phyloP scores from a whole-genome alignment of 2,329 filamentous ascomycete species.

The Sporothrix inflata region DNA sequence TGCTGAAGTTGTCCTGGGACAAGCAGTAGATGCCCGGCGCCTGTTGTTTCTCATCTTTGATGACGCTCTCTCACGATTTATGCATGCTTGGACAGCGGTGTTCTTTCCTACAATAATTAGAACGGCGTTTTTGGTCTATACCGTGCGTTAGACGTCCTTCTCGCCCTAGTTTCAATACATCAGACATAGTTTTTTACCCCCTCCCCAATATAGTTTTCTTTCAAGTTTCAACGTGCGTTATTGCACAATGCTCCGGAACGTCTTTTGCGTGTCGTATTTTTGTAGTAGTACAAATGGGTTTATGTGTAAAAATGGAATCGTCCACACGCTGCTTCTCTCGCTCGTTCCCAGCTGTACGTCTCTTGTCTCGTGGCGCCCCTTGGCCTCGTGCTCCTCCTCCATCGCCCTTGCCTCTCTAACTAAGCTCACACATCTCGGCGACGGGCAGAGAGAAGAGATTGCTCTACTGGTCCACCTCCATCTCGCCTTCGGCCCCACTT shows the following conservation, averaged over 20 bases:
- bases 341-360: background rate
- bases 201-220: background rate
- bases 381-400: too few relatives aligned
- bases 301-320: background rate
- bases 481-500: constrained; percentile 41
- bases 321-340: constrained; percentile 5
- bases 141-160: background rate
- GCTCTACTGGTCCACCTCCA: constrained; percentile 49
- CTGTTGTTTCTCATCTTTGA: background rate
- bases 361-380: background rate
- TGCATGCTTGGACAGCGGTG: background rate
- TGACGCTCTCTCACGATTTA: background rate
- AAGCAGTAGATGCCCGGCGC: constrained; percentile 52
- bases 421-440: background rate
- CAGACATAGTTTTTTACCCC: background rate
- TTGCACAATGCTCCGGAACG: background rate
- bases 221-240: background rate
- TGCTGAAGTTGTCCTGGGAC: constrained; percentile 83
- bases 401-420: background rate
- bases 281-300: constrained; percentile 23
- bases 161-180: constrained; percentile 9
- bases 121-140: constrained; percentile 19
- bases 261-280: constrained; percentile 13
- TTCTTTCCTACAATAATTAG: constrained; percentile 10
- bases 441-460: background rate